These are phyloP conservation scores for Carpinus fangiana DNA, from an alignment of 306 rosid species.

Conservation along the genomic window DNA sequence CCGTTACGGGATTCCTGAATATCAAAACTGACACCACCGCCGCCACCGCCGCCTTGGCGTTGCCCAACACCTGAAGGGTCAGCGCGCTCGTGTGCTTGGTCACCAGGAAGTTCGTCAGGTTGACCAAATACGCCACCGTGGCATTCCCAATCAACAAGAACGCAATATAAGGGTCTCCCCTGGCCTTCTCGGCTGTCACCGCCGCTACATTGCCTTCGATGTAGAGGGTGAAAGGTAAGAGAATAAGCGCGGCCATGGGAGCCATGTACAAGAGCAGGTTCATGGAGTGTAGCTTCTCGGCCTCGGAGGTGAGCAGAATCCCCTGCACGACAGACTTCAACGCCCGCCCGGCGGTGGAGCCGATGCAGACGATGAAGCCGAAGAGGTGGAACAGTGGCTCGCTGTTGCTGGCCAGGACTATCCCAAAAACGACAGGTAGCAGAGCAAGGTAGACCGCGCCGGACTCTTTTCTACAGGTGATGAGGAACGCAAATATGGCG, in stretches of 20 bases:
- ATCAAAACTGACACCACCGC: constrained; percentile 92
- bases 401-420: constrained; percentile 74
- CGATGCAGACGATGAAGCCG: constrained; percentile 76
- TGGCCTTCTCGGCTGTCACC: constrained; percentile 54
- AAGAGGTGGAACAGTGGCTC: constrained; percentile 80
- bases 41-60: constrained; percentile 90
- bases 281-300: constrained; percentile 94
- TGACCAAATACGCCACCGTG: constrained; percentile 91
- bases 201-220: constrained; percentile 74
- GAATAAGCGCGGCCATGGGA: constrained; percentile 72
- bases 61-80: constrained; percentile 89
- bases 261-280: constrained; percentile 91
- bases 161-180: constrained; percentile 52
- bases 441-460: constrained; percentile 73
- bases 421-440: constrained; percentile 80
- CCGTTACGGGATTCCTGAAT: constrained; percentile 81
- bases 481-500: constrained; percentile 68
- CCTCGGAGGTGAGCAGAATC: constrained; percentile 65
- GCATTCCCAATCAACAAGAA: constrained; percentile 80
- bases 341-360: constrained; percentile 92
- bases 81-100: constrained; percentile 92
- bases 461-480: constrained; percentile 75
- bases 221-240: constrained; percentile 74
- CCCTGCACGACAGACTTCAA: constrained; percentile 92
- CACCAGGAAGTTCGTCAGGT: constrained; percentile 79